Evolutionary conservation across 1,139 yeast species (phyloP).

Genomic region (Spencermartinsiella ligniputridi): DNA sequence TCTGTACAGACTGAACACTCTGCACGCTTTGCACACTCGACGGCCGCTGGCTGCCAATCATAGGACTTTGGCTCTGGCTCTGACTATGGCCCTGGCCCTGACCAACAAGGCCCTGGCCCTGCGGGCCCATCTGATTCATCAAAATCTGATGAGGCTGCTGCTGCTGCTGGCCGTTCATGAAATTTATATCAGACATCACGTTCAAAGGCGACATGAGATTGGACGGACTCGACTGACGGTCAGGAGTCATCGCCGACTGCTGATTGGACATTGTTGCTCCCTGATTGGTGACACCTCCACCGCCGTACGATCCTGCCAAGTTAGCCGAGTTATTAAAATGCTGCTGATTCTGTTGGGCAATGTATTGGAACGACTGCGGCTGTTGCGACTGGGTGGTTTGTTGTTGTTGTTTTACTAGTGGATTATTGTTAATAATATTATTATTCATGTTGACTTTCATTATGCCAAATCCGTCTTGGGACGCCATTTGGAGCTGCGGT

Average conservation of each 20-base stretch:
- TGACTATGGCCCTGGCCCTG: slow-evolving; percentile 10
- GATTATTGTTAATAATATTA: slow-evolving; percentile 3
- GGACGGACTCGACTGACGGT: not conserved
- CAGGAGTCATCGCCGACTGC: not conserved
- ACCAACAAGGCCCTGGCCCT: not conserved
- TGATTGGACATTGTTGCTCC: slow-evolving; percentile 1
- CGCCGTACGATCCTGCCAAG: not conserved
- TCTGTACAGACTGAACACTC: not conserved
- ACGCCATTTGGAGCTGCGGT: not conserved
- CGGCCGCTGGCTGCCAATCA: slow-evolving; percentile 3
- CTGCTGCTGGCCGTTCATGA: not conserved
- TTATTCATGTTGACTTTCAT: slow-evolving; percentile 14
- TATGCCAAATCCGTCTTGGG: slow-evolving; percentile 17
- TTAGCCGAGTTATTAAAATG: not conserved
- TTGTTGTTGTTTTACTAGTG: not conserved
- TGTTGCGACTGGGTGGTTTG: not conserved
- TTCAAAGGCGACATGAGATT: slow-evolving; percentile 1
- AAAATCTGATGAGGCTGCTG: not conserved
- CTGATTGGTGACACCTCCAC: too few species aligned
- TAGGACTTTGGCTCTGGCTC: slow-evolving; percentile 10
- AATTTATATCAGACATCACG: not conserved
- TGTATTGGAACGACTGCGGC: not conserved
- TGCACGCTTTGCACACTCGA: not conserved
- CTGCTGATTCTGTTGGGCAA: slow-evolving; percentile 5
- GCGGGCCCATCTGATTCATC: slow-evolving; percentile 3